Evolutionary conservation across 768 basidiomycete genomes (phyloP).

Genomic region (Cyclocybe cylindracea): DNA sequence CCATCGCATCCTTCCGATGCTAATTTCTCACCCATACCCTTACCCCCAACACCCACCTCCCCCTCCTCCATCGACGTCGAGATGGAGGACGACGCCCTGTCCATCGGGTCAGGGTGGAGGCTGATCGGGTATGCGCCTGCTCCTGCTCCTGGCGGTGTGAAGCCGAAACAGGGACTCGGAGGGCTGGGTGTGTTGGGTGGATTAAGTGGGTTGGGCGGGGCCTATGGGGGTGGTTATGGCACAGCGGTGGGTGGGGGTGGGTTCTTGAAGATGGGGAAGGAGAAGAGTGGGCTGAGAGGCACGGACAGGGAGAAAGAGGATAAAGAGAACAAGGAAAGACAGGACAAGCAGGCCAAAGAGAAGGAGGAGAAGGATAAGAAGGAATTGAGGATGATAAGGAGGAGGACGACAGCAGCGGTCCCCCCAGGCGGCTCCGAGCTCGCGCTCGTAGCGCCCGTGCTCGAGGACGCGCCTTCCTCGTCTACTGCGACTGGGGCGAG

Average conservation of each 20-base stretch:
- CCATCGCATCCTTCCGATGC: too few species aligned
- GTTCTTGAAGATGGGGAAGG: constrained; percentile 17
- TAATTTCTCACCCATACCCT: too few species aligned
- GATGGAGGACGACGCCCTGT: too few species aligned
- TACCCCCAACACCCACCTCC: too few species aligned
- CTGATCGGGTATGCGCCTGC: too few species aligned
- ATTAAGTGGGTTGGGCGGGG: neutral
- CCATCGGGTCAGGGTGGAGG: too few species aligned
- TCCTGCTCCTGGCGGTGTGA: too few species aligned
- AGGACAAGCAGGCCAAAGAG: constrained; percentile 15
- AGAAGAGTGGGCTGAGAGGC: constrained; percentile 1
- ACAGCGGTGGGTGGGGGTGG: constrained; percentile 10
- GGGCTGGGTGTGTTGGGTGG: too few species aligned
- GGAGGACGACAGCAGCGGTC: constrained; percentile 62
- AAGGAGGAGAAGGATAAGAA: constrained; percentile 29
- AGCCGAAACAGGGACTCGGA: constrained; percentile 3
- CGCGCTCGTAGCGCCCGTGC: constrained; percentile 44
- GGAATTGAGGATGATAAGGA: constrained; percentile 46
- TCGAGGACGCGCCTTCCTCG: constrained; percentile 31
- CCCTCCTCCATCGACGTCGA: too few species aligned
- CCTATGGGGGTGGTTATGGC: constrained; percentile 9
- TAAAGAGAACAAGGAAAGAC: constrained; percentile 20
- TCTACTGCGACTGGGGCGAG: constrained; percentile 25
- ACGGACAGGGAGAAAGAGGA: constrained; percentile 11
- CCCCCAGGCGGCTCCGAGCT: constrained; percentile 30